Base-by-base conservation (phyloP, 1,284 basidiomycete species). In the Irpex rosettiformis region DNA sequence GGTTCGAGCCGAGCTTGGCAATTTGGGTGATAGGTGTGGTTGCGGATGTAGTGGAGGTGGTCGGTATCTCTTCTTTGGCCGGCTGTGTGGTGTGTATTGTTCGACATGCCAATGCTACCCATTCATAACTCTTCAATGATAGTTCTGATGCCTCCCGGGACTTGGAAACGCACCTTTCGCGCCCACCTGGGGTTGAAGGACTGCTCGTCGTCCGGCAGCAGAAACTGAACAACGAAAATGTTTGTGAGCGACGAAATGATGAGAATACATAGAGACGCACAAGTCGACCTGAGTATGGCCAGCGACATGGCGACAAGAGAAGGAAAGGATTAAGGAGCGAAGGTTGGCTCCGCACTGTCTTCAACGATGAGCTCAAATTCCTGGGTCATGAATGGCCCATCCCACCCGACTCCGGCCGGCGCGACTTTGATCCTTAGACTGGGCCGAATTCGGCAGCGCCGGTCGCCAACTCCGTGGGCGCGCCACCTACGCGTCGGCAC, bases 1-100 rank as follows among this genome's bases (percentile, higher is more conserved):
- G 93, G 70, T 93, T 93, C 51, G 90, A 92, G 55, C 86, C 89
- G 57, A 79, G 81, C 69, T 89, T 84, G 11, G 94, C 94, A 59
- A 90, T 73, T 18, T 74, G 70, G 18, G 88, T 89, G 62, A 85
- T 79, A 21, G 88, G 86, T 58, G 81, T 76, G 0, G 75, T 71
- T 1, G 80, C 66, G 55, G 79, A 77, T 3, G 81, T 74, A 25
- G 79, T 72, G 7, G 74, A 74, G 16, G 76, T 73, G 11, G 76
- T 73, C 21, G 81, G 74, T 51, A 77, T 68, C 42, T 64, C 52
- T 29, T 75, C 69, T 53, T 76, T 74, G 10, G 75, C 69, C 49
- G 77, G 69, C 60, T 72, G 75, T 16, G 86, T 81, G 6, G 79
- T 75, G 66, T 86, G 85, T 30, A 90, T 68, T 42, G 77, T 77